Percentiles rank a stretch among this genome's conserved stretches.
phyloP scores from a whole-genome alignment of 805 yeast genomes.

The Pichia exigua region DNA sequence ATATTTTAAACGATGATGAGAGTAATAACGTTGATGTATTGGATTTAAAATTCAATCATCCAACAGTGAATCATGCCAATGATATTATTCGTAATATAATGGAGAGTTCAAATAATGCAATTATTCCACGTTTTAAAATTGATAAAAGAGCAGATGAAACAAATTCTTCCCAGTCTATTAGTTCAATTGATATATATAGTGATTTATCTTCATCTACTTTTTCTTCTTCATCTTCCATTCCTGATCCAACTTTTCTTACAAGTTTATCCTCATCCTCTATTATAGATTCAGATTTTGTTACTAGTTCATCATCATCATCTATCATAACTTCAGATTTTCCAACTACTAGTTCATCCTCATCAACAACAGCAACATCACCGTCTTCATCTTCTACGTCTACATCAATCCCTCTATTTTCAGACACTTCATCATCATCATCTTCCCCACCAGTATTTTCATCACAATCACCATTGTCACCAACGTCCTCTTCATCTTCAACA shows the following conservation, averaged over 20 bases:
- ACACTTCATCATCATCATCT: conserved; percentile 1
- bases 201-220: conserved; percentile 1
- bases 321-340: no score
- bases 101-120: conserved; percentile 20
- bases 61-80: conserved; percentile 8
- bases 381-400: background rate
- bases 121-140: conserved; percentile 23
- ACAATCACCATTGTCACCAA: conserved; percentile 2
- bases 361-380: conserved; percentile 2
- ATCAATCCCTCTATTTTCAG: background rate
- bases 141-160: conserved; percentile 16
- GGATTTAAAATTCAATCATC: background rate
- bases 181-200: background rate
- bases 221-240: conserved; percentile 5
- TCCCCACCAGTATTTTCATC: conserved; percentile 4
- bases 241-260: conserved; percentile 7
- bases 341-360: background rate
- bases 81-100: conserved; percentile 20
- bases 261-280: conserved; percentile 4
- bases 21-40: background rate
- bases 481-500: conserved; percentile 6
- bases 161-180: background rate
- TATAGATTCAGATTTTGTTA: background rate
- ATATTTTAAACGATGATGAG: background rate
- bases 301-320: conserved; percentile 1